Evolutionary conservation across 352 stramenopile genomes (phyloP).

Genomic region (Blastocystis sp.): DNA sequence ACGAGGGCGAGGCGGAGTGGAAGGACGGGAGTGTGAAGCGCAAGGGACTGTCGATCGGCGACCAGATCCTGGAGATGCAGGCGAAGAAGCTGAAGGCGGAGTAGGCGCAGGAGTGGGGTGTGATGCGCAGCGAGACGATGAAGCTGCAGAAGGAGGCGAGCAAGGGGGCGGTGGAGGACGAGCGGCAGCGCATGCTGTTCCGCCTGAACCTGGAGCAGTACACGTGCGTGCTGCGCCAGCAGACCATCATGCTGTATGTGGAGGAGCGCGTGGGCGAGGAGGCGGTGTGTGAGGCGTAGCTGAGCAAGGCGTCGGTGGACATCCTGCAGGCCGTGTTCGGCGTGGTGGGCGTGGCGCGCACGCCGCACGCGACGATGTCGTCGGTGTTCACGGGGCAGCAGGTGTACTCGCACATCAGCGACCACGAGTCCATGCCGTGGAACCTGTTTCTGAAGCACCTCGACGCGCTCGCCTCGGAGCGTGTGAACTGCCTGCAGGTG

Average conservation of each 20-base stretch:
- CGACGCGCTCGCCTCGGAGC: background rate
- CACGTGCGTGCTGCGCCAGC: constrained; percentile 17
- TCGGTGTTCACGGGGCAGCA: constrained; percentile 24
- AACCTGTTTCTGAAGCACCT: constrained; percentile 29
- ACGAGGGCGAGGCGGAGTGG: background rate
- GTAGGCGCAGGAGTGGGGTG: background rate
- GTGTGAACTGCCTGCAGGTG: constrained; percentile 23
- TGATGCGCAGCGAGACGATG: background rate
- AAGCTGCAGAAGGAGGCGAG: background rate
- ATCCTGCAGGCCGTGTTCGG: constrained; percentile 7
- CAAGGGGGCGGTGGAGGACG: background rate
- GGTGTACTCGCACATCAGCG: background rate
- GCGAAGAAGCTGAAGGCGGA: constrained; percentile 32
- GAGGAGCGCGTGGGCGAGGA: background rate
- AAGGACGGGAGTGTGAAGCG: background rate
- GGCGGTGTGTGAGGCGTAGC: background rate
- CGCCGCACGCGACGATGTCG: background rate
- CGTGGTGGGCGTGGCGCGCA: background rate
- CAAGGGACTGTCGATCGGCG: background rate
- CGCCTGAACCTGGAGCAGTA: constrained; percentile 35
- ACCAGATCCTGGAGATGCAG: constrained; percentile 14
- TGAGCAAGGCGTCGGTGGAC: constrained; percentile 25
- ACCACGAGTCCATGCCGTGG: background rate
- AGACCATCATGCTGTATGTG: constrained; percentile 26
- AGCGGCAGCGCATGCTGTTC: constrained; percentile 29